phyloP scores from a whole-genome alignment of 192 early-diverging fungal genomes.

The Coemansia sp. region DNA sequence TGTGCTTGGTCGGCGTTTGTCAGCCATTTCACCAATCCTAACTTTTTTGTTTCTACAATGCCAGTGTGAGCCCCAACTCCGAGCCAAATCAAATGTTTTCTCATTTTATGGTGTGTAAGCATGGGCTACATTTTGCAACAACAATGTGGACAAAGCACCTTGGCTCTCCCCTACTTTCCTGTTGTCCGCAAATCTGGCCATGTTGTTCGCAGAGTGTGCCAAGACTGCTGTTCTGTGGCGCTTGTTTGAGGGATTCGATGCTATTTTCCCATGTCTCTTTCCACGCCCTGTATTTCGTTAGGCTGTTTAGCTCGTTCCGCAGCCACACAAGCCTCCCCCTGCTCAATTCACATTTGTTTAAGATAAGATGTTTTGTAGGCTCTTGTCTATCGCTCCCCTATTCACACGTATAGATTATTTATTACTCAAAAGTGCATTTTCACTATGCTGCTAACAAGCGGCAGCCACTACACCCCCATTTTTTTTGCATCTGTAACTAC shows the following conservation, averaged over 20 bases:
- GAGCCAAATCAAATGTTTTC: not conserved
- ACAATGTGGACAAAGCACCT: not conserved
- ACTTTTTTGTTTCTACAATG: slow-evolving; percentile 8
- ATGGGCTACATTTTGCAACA: not conserved
- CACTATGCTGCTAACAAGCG: not conserved
- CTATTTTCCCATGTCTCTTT: slow-evolving; percentile 4
- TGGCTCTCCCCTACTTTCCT: not conserved
- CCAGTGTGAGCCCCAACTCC: not conserved
- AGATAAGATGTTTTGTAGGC: too few relatives aligned
- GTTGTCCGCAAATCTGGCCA: not conserved
- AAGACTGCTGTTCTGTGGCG: not conserved
- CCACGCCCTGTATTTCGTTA: not conserved
- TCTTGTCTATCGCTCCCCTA: not conserved
- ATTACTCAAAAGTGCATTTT: not conserved
- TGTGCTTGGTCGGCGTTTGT: slow-evolving; percentile 1
- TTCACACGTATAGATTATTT: not conserved
- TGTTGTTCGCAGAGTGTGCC: not conserved
- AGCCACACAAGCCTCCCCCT: slow-evolving; percentile 7
- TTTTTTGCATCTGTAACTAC: not conserved
- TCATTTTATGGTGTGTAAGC: not conserved
- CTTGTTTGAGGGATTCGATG: not conserved
- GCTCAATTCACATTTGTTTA: not conserved
- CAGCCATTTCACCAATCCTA: not conserved
- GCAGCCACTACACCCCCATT: not conserved
- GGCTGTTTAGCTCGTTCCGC: slow-evolving; percentile 8